A percentile compares a stretch with the other conserved stretches of the same genome.
phyloP scores from a whole-genome alignment of 2,329 filamentous ascomycete genomes.

The Colletotrichum kahawae region DNA sequence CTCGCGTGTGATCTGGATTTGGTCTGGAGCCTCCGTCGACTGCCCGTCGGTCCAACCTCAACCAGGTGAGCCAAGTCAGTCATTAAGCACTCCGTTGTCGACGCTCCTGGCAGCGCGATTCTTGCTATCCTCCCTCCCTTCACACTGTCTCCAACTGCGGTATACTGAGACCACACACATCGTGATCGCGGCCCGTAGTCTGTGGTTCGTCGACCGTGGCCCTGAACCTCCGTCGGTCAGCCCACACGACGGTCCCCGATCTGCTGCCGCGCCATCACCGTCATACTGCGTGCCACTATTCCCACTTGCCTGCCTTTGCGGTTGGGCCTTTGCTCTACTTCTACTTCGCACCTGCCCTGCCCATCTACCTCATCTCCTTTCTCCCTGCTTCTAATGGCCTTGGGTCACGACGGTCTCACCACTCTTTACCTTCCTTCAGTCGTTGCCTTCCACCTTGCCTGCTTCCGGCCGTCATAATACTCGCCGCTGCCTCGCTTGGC shows the following conservation, averaged over 20 bases:
- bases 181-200: background rate
- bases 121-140: background rate
- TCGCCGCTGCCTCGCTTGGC: background rate
- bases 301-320: slow-evolving; percentile 3
- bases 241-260: background rate
- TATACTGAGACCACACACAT: slow-evolving; percentile 3
- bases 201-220: background rate
- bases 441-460: background rate
- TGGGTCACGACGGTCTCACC: background rate
- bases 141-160: background rate
- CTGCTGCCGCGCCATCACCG: background rate
- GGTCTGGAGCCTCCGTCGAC: slow-evolving; percentile 14
- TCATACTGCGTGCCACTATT: slow-evolving; percentile 16
- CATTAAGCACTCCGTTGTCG: slow-evolving; percentile 15
- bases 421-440: background rate
- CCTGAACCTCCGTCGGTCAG: background rate
- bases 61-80: slow-evolving; percentile 21
- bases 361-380: slow-evolving; percentile 1
- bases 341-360: slow-evolving; percentile 7
- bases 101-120: slow-evolving; percentile 11
- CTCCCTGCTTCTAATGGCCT: slow-evolving; percentile 9
- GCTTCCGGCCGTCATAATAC: background rate
- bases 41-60: slow-evolving; percentile 1
- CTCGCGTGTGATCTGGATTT: background rate
- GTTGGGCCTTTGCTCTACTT: slow-evolving; percentile 11